A percentile compares a stretch with the other conserved stretches of the same genome.
phyloP scores from a whole-genome alignment of 2,329 filamentous ascomycete genomes.

The Nemania sp. region DNA sequence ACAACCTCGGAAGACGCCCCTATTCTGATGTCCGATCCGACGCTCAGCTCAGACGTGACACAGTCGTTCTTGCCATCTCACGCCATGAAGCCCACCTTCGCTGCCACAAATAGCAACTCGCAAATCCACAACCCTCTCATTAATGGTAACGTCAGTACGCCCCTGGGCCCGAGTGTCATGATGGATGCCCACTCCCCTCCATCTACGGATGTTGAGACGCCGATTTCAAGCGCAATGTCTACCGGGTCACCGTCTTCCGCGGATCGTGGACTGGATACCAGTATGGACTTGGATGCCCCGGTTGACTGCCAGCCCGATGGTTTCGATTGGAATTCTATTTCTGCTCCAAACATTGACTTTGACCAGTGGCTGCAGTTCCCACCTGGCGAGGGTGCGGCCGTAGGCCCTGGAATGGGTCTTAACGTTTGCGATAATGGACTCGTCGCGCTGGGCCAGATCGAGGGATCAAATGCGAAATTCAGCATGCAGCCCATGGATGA shows the following conservation, averaged over 20 bases:
- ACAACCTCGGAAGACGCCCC: constrained; percentile 11
- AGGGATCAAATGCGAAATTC: constrained; percentile 28
- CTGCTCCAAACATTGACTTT: constrained; percentile 67
- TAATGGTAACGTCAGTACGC: constrained; percentile 19
- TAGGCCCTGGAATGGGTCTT: constrained; percentile 33
- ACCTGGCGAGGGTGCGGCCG: constrained; percentile 56
- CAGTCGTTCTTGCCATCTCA: constrained; percentile 28
- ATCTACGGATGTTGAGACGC: constrained; percentile 45
- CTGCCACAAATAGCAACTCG: constrained; percentile 14
- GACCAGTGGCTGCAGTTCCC: constrained; percentile 71
- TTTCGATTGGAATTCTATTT: constrained; percentile 66
- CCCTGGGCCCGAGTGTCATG: not conserved
- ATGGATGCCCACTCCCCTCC: constrained; percentile 42
- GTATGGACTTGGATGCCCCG: constrained; percentile 58
- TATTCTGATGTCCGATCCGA: constrained; percentile 24
- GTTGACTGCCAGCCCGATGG: constrained; percentile 56
- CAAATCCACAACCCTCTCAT: constrained; percentile 13
- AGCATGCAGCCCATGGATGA: constrained; percentile 17
- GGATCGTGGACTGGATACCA: constrained; percentile 55
- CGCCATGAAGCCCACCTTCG: constrained; percentile 8
- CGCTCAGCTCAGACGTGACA: constrained; percentile 27
- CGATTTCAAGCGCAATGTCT: constrained; percentile 33
- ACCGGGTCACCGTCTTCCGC: constrained; percentile 39
- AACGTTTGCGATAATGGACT: constrained; percentile 32
- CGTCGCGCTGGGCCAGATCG: constrained; percentile 37